Evolutionary conservation across 2,329 filamentous ascomycete species (phyloP), one percentile per base, ranked within the genome.

Genomic region (Plenodomus biglobosus): DNA sequence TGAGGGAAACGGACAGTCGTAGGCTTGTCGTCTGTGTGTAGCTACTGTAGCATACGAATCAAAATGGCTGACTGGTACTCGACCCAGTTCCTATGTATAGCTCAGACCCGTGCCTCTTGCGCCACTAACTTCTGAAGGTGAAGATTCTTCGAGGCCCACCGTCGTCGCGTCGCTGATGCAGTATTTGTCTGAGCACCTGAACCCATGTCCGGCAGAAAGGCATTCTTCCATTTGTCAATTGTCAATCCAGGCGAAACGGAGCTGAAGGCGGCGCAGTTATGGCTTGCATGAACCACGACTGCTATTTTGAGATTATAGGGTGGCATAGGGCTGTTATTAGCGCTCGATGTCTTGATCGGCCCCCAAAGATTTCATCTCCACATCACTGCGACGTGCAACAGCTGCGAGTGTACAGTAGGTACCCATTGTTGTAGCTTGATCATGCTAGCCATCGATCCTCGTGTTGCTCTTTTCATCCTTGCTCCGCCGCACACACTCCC

Each of bases 121-220:
- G 15, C 27, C 11, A 32, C 27, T 7, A 32, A 10, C 3, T 11
- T 8, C 13, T 15, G 27, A 32, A 11, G 3, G 3, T 32, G 3
- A 6, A 32, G 6, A 32, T 11, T 10, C 27, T 8, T 32, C 27
- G 13, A 32, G 27, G 27, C 27, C 27, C 27, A 32, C 27, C 27
- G 27, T 32, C 27, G 27, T 32, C 27, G 27, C 27, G 27, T 32
- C 27, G 8, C 11, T 16, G 35, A 37, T 8, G 35, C 17, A 36
- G 32, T 17, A 37, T 18, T 13, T 37, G 11, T 37, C 27, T 15
- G 13, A 32, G 13, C 11, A 32, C 13, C 27, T 32, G 35, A 40
- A 40, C 41, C 54, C 55, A 49, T 58, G 37, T 48, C 18, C 50
- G 60, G 58, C 60, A 63, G 56, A 60, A 63, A 62, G 46, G 2